Evolutionary conservation across 169 alveolate genomes (phyloP).

Genomic region (Hepatocystis sp.): DNA sequence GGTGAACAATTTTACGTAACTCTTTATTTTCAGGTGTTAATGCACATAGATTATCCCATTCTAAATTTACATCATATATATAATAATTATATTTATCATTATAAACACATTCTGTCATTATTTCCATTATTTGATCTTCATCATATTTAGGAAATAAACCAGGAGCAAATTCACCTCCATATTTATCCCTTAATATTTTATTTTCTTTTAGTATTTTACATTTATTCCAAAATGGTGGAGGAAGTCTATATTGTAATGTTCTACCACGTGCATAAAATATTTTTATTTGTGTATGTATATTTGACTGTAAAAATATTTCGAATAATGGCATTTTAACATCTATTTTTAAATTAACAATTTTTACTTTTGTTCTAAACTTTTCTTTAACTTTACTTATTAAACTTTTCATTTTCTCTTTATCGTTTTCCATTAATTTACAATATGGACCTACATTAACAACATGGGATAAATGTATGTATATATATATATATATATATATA

Average conservation of each 20-base stretch:
- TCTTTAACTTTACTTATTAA: conserved; percentile 56
- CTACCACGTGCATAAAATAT: conserved; percentile 74
- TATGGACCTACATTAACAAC: conserved; percentile 25
- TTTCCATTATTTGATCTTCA: conserved; percentile 77
- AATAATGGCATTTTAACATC: conserved; percentile 76
- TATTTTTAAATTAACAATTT: conserved; percentile 53
- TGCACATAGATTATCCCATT: conserved; percentile 81
- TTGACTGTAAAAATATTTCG: conserved; percentile 69
- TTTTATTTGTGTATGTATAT: conserved; percentile 71
- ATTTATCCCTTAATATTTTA: conserved; percentile 74
- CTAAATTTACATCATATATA: conserved; percentile 77
- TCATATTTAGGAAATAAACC: conserved; percentile 81
- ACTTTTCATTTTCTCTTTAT: conserved; percentile 66
- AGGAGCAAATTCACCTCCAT: conserved; percentile 82
- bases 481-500: too few relatives aligned
- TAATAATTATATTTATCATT: conserved; percentile 53
- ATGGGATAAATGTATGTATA: not conserved
- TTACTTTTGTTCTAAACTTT: conserved; percentile 44
- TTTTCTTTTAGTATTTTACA: conserved; percentile 77
- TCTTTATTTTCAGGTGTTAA: conserved; percentile 81
- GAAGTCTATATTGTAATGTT: conserved; percentile 72
- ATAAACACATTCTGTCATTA: conserved; percentile 77
- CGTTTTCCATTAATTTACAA: conserved; percentile 70
- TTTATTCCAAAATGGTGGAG: conserved; percentile 78
- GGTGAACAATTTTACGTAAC: conserved; percentile 76